These are phyloP conservation scores for Thalassiosira delicatula DNA, from an alignment of 352 stramenopile species.

Conservation along the genomic window DNA sequence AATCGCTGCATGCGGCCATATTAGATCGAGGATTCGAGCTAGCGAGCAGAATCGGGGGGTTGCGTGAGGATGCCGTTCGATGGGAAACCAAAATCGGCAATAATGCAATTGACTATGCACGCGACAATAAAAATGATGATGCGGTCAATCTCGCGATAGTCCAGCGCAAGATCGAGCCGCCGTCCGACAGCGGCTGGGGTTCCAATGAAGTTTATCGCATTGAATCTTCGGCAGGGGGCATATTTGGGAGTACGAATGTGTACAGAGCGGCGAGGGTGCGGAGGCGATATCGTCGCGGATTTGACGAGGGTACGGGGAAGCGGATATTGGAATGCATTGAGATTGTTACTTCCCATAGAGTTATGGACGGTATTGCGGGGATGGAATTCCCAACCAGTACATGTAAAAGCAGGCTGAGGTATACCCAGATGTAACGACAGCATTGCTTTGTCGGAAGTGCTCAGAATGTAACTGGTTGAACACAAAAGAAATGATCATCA, in stretches of 20 bases:
- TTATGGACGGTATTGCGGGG: too few species aligned
- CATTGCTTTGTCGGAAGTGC: too few species aligned
- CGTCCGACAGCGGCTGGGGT: slow-evolving; percentile 63
- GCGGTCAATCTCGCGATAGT: slow-evolving; percentile 52
- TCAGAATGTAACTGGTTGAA: too few species aligned
- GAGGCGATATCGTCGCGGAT: slow-evolving; percentile 56
- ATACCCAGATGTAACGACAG: too few species aligned
- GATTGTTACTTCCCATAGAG: too few species aligned
- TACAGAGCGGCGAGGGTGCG: slow-evolving; percentile 59
- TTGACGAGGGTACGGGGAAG: slow-evolving; percentile 60
- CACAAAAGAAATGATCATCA: too few species aligned
- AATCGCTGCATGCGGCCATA: slow-evolving; percentile 39
- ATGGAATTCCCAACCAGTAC: too few species aligned
- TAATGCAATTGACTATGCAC: slow-evolving; percentile 46
- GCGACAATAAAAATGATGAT: slow-evolving; percentile 39
- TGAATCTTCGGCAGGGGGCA: slow-evolving; percentile 30
- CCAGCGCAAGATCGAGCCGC: slow-evolving; percentile 58
- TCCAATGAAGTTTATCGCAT: slow-evolving; percentile 68
- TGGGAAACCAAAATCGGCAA: slow-evolving; percentile 36
- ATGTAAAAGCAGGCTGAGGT: too few species aligned
- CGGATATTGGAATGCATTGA: slow-evolving; percentile 75
- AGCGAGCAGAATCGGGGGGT: slow-evolving; percentile 28
- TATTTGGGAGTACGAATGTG: slow-evolving; percentile 29
- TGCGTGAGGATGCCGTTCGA: slow-evolving; percentile 4
- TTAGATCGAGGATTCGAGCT: slow-evolving; percentile 64